Percentiles rank a stretch among this genome's conserved stretches.
Evolutionary conservation across 345 rosid genomes (phyloP).

Genomic region (Anastatica hierochuntica): DNA sequence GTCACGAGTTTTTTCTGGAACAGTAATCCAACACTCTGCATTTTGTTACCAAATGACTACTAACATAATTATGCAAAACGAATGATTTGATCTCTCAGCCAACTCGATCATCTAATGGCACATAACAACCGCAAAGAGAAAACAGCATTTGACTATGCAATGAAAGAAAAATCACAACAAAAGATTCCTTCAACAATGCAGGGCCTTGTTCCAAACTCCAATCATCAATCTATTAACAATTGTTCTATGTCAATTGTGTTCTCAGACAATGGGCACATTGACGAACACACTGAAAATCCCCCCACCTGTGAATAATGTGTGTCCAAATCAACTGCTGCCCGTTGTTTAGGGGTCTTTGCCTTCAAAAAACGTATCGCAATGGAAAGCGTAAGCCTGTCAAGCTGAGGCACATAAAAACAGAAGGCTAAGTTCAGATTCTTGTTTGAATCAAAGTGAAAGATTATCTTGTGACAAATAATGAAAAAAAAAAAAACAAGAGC

Average conservation of each 20-base stretch:
- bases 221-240: background rate
- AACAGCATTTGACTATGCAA: background rate
- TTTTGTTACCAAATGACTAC: background rate
- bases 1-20: background rate
- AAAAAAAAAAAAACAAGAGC: background rate
- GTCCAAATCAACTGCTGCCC: constrained; percentile 97
- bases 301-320: constrained; percentile 80
- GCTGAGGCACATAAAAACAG: constrained; percentile 33
- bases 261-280: background rate
- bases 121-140: too few relatives aligned
- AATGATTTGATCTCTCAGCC: background rate
- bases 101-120: constrained; percentile 1
- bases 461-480: too few relatives aligned
- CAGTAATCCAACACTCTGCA: background rate
- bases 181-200: background rate
- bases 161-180: background rate
- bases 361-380: constrained; percentile 70
- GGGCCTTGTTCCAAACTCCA: background rate
- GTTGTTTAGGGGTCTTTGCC: constrained; percentile 85
- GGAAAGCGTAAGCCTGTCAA: constrained; percentile 58
- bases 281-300: background rate
- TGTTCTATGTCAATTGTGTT: background rate
- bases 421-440: background rate
- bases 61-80: background rate
- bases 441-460: too few relatives aligned